These are phyloP conservation scores for Yamadazyma triangularis DNA, from an alignment of 1,139 yeast genomes.

Conservation along the genomic window DNA sequence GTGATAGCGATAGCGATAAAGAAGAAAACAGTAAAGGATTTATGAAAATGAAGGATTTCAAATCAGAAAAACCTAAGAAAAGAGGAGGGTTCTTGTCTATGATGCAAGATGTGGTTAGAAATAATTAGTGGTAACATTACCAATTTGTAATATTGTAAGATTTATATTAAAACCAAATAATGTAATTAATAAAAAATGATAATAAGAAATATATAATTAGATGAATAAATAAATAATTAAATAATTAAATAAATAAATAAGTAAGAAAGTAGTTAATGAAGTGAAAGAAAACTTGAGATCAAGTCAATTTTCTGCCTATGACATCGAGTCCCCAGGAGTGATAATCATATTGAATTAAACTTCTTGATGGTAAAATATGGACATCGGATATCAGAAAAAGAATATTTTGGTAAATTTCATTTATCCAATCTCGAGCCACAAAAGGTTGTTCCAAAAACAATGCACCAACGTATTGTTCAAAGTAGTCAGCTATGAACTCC, in stretches of 20 bases:
- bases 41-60: background rate
- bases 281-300: conserved; percentile 1
- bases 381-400: conserved; percentile 24
- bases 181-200: too few relatives aligned
- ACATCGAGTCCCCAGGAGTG: conserved; percentile 25
- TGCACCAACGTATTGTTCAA: conserved; percentile 45
- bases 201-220: too few relatives aligned
- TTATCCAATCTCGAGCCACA: conserved; percentile 32
- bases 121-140: conserved; percentile 1
- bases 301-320: conserved; percentile 16
- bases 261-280: too few relatives aligned
- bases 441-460: conserved; percentile 36
- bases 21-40: too few relatives aligned
- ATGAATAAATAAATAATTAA: too few relatives aligned
- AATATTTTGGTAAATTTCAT: conserved; percentile 27
- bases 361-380: conserved; percentile 10
- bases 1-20: conserved; percentile 18
- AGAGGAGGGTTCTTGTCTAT: conserved; percentile 48
- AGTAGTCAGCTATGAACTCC: conserved; percentile 42
- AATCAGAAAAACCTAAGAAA: conserved; percentile 16
- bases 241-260: too few relatives aligned
- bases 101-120: conserved; percentile 44
- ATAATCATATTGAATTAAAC: conserved; percentile 16
- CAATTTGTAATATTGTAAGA: too few relatives aligned
- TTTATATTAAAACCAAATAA: too few relatives aligned